Evolutionary conservation across 2,329 filamentous ascomycete species (phyloP).

Genomic region (Aspergillus jensenii): DNA sequence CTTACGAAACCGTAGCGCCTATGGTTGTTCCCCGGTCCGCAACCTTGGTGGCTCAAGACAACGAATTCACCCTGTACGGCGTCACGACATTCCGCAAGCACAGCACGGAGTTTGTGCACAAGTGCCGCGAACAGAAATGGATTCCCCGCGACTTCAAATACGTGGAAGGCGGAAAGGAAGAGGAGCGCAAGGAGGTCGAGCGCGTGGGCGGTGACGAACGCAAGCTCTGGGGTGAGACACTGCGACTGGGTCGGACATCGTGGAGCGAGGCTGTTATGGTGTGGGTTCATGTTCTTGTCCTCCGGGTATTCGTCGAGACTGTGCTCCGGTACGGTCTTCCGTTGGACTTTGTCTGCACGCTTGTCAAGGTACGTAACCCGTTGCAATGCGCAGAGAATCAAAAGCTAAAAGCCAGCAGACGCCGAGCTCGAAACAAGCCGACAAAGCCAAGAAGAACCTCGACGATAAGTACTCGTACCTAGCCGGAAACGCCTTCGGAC

Average conservation of each 20-base stretch:
- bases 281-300: slow-evolving; percentile 86
- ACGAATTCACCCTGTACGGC: slow-evolving; percentile 84
- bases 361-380: slow-evolving; percentile 69
- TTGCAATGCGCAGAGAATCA: neutral
- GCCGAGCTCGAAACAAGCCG: slow-evolving; percentile 69
- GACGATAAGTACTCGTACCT: slow-evolving; percentile 88
- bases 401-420: slow-evolving; percentile 58
- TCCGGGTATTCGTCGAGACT: slow-evolving; percentile 95
- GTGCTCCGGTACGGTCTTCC: slow-evolving; percentile 95
- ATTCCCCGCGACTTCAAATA: slow-evolving; percentile 93
- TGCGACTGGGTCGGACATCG: slow-evolving; percentile 83
- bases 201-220: slow-evolving; percentile 79
- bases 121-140: slow-evolving; percentile 91
- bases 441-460: slow-evolving; percentile 75
- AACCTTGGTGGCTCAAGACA: slow-evolving; percentile 74
- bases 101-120: slow-evolving; percentile 81
- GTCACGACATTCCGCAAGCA: slow-evolving; percentile 95
- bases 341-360: slow-evolving; percentile 79
- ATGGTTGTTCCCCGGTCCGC: slow-evolving; percentile 95
- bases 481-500: slow-evolving; percentile 87
- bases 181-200: slow-evolving; percentile 84
- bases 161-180: slow-evolving; percentile 83
- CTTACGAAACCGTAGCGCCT: slow-evolving; percentile 81
- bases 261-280: slow-evolving; percentile 97
- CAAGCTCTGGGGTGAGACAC: slow-evolving; percentile 88